Conservation (phyloP, 768 basidiomycete genomes). For the Guyanaporus albipodus region DNA sequence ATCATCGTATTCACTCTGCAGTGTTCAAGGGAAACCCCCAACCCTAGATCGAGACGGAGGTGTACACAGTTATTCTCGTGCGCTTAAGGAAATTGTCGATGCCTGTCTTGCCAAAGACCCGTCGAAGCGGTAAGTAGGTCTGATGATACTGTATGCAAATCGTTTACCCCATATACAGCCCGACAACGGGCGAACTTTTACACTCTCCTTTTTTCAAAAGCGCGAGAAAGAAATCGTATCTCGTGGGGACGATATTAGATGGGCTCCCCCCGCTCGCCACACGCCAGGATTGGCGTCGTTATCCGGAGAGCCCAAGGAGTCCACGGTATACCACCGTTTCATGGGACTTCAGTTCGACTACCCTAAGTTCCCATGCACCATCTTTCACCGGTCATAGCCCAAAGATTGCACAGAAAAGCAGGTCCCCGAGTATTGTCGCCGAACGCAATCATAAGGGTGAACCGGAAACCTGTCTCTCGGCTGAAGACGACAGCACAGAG, state of each 20-base stretch:
- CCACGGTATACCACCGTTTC: constrained; percentile 60
- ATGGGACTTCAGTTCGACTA: constrained; percentile 68
- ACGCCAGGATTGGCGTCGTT: constrained; percentile 65
- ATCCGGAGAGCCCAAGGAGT: constrained; percentile 33
- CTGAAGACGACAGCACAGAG: constrained; percentile 6
- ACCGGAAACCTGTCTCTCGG: neutral
- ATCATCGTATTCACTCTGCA: constrained; percentile 23
- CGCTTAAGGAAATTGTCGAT: constrained; percentile 80
- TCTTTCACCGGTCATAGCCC: constrained; percentile 6
- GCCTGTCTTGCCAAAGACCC: constrained; percentile 86
- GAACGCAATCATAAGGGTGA: constrained; percentile 4
- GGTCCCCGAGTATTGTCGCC: constrained; percentile 2
- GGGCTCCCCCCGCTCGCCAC: constrained; percentile 68
- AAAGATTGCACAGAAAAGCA: constrained; percentile 4
- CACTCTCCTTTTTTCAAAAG: constrained; percentile 74
- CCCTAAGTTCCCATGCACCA: constrained; percentile 35
- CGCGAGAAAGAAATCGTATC: constrained; percentile 74
- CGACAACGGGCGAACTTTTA: constrained; percentile 73
- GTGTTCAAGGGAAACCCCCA: constrained; percentile 76
- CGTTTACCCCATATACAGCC: constrained; percentile 40
- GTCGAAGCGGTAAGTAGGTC: constrained; percentile 50
- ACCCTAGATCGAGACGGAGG: constrained; percentile 71
- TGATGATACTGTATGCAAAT: neutral
- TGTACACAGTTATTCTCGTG: constrained; percentile 68
- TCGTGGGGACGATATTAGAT: constrained; percentile 72